Base-by-base conservation (phyloP, 2,329 filamentous ascomycete genomes). In the Cladosporium sp. region DNA sequence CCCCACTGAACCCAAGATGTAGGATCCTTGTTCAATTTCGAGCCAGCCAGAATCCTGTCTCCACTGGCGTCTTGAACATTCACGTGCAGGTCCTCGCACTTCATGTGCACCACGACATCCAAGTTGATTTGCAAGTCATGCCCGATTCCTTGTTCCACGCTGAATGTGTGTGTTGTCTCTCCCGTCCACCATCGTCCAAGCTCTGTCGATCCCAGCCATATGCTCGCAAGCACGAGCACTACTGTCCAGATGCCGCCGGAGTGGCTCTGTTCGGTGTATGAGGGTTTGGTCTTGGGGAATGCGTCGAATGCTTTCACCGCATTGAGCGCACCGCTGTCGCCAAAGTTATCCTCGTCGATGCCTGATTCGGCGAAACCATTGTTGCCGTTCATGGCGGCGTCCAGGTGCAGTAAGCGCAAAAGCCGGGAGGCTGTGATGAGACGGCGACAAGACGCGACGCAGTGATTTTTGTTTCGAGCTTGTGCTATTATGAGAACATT, bases 11-110 rank as follows among this genome's bases (percentile, higher is more conserved):
- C 76, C 92, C 94, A 99, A 69, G 81, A 86, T 8, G 95, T 98
- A 18, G 86, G 81, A 73, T 97, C 92, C 74, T 87, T 89, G 69
- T 86, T 84, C 68, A 99, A 83, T 69, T 89, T 83, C 44, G 89
- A 84, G 4, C 87, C 91, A 2, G 95, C 95, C 34, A 96, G 85
- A 73, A 98, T 96, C 69, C 92, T 89, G 78, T 99, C 95, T 62
- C 95, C 93, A 0, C 92, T 88, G 2, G 94, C 93, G 78, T 99
- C 95, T 82, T 98, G 95, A 60, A 99, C 93, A 80, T 99, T 98
- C 79, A 99, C 84, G 80, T 97, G 92, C n/a, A 99, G 81, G 76
- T 96, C 90, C 66, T 85, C 81, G 83, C 95, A 99, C 72, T 85
- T 82, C 95, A 99, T 99, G 62, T 85, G 85, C 59, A 99, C 85